Conservation (phyloP, 805 yeast species). For the Zygosaccharomyces gambellarensis region DNA sequence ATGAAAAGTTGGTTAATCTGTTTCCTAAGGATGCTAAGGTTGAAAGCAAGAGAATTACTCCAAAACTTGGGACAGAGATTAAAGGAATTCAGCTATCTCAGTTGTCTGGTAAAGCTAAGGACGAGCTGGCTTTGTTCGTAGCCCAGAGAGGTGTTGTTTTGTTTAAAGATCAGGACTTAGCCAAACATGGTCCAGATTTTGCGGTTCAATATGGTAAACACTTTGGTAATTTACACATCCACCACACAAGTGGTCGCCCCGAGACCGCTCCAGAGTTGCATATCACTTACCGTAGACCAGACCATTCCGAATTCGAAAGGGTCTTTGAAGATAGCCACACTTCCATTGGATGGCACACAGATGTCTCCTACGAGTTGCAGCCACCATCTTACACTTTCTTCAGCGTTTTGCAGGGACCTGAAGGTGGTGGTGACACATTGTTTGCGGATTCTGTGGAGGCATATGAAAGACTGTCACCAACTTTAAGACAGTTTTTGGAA, state of each 20-base stretch:
- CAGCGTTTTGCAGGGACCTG: slow-evolving; percentile 53
- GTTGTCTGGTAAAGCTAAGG: slow-evolving; percentile 49
- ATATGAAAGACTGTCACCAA: slow-evolving; percentile 63
- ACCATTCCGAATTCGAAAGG: slow-evolving; percentile 30
- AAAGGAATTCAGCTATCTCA: slow-evolving; percentile 54
- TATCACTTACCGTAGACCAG: slow-evolving; percentile 48
- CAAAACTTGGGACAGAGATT: slow-evolving; percentile 64
- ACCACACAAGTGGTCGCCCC: slow-evolving; percentile 69
- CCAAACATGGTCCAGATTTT: slow-evolving; percentile 45
- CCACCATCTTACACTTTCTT: slow-evolving; percentile 68
- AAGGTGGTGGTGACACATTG: slow-evolving; percentile 68
- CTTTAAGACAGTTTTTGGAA: slow-evolving; percentile 49
- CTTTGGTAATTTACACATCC: slow-evolving; percentile 66
- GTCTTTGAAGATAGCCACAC: slow-evolving; percentile 23
- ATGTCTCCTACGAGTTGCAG: slow-evolving; percentile 65
- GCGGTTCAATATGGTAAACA: slow-evolving; percentile 49
- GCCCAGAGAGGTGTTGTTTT: slow-evolving; percentile 66
- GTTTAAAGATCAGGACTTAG: slow-evolving; percentile 61
- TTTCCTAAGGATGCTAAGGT: slow-evolving; percentile 13
- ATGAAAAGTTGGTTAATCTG: slow-evolving; percentile 11
- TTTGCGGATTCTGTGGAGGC: slow-evolving; percentile 66
- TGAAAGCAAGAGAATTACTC: slow-evolving; percentile 43
- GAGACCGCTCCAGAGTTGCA: slow-evolving; percentile 54
- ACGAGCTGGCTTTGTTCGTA: slow-evolving; percentile 61
- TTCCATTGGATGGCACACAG: slow-evolving; percentile 56